A percentile compares a stretch with the other conserved stretches of the same genome.
These are phyloP conservation scores for Penicillium occitanis DNA, from an alignment of 2,329 filamentous ascomycete genomes.

Conservation along the genomic window DNA sequence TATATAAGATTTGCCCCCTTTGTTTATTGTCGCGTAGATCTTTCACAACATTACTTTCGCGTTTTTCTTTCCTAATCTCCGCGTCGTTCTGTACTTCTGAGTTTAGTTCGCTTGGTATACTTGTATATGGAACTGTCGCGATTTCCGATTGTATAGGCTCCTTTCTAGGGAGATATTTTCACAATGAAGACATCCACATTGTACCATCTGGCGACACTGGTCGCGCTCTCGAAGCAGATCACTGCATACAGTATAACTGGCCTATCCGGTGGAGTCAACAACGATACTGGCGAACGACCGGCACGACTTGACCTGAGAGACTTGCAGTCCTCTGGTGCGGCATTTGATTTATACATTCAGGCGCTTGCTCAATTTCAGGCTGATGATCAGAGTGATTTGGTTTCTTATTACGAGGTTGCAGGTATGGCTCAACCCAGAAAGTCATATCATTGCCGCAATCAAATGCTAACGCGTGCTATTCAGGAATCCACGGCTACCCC, in stretches of 20 bases:
- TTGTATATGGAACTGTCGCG: background rate
- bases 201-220: background rate
- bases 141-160: background rate
- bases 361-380: slow-evolving; percentile 71
- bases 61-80: background rate
- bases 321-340: slow-evolving; percentile 59
- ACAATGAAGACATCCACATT: slow-evolving; percentile 12
- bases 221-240: background rate
- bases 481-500: slow-evolving; percentile 79
- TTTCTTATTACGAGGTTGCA: slow-evolving; percentile 77
- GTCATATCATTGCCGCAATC: background rate
- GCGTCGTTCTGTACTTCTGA: background rate
- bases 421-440: slow-evolving; percentile 49
- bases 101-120: background rate
- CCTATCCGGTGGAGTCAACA: slow-evolving; percentile 29
- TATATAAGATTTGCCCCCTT: background rate
- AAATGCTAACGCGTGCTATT: background rate
- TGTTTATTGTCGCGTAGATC: background rate
- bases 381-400: slow-evolving; percentile 60
- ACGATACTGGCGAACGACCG: slow-evolving; percentile 33
- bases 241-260: slow-evolving; percentile 28
- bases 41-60: background rate
- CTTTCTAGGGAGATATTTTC: background rate
- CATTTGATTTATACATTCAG: slow-evolving; percentile 74
- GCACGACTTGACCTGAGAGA: slow-evolving; percentile 66